Evolutionary conservation across 345 rosid species (phyloP).

Genomic region (Euclidium syriacum): DNA sequence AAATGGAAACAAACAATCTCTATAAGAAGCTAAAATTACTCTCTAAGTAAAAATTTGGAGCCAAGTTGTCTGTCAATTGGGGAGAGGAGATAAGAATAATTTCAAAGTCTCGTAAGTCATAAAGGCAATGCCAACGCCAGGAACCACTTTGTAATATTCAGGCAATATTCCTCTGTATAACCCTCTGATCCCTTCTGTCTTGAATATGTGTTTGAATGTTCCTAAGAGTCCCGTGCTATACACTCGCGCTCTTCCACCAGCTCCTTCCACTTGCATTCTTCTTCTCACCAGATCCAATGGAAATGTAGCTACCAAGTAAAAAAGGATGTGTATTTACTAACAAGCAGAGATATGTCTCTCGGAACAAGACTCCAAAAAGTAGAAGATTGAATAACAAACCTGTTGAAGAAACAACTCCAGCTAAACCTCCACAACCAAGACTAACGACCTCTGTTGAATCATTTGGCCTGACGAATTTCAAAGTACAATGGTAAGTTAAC

Average conservation of each 20-base stretch:
- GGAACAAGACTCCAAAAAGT: background rate
- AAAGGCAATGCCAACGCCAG: constrained; percentile 87
- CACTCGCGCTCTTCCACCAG: constrained; percentile 79
- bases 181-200: constrained; percentile 74
- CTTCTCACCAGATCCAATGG: constrained; percentile 97
- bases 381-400: constrained; percentile 38
- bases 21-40: background rate
- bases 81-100: constrained; percentile 38
- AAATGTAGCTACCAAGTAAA: constrained; percentile 55
- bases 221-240: constrained; percentile 72
- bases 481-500: background rate
- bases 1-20: background rate
- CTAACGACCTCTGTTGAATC: constrained; percentile 57
- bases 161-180: constrained; percentile 94
- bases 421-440: constrained; percentile 89
- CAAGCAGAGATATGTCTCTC: background rate
- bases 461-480: constrained; percentile 44
- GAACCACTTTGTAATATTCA: constrained; percentile 94
- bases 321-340: background rate
- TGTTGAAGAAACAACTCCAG: constrained; percentile 91
- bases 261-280: constrained; percentile 96
- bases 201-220: constrained; percentile 66
- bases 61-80: constrained; percentile 8
- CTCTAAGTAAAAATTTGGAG: background rate
- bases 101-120: constrained; percentile 81